Conservation (phyloP, 345 rosid species). For the Heritiera fomes region DNA sequence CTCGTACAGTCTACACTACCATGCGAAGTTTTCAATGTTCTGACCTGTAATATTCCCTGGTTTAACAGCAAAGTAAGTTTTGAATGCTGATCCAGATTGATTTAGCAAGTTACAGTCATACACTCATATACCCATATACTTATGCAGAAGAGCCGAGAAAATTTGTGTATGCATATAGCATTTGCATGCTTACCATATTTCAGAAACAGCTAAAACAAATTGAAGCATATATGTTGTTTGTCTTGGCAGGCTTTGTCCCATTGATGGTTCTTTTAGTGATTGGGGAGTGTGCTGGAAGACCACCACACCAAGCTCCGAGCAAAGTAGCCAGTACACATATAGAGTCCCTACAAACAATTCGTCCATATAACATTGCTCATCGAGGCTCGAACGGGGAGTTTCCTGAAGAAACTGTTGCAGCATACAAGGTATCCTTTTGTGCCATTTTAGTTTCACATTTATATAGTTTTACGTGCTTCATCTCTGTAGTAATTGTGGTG, state of each 20-base stretch:
- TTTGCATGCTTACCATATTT: neutral
- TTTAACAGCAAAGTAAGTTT: neutral
- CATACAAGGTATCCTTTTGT: constrained; percentile 55
- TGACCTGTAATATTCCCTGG: no score
- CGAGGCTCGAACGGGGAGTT: constrained; percentile 93
- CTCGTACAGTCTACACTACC: no score
- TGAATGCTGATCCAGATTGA: neutral
- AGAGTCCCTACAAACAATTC: constrained; percentile 71
- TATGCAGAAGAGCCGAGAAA: neutral
- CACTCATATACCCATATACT: neutral
- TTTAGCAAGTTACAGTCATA: no score
- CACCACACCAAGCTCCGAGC: constrained; percentile 72
- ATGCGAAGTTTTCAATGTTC: no score
- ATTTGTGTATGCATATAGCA: neutral
- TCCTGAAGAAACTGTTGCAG: constrained; percentile 92
- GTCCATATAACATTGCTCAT: constrained; percentile 84
- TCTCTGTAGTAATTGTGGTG: neutral
- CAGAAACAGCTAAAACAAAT: neutral
- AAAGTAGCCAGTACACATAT: constrained; percentile 35
- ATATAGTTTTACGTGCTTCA: no score
- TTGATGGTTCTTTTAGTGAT: constrained; percentile 46
- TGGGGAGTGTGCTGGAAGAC: constrained; percentile 56
- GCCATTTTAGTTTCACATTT: neutral
- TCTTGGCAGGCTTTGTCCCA: constrained; percentile 46
- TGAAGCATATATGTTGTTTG: neutral